Percentiles rank a stretch among this genome's conserved stretches.
phyloP scores from a whole-genome alignment of 2,329 filamentous ascomycete genomes.

The Talaromyces sp. region DNA sequence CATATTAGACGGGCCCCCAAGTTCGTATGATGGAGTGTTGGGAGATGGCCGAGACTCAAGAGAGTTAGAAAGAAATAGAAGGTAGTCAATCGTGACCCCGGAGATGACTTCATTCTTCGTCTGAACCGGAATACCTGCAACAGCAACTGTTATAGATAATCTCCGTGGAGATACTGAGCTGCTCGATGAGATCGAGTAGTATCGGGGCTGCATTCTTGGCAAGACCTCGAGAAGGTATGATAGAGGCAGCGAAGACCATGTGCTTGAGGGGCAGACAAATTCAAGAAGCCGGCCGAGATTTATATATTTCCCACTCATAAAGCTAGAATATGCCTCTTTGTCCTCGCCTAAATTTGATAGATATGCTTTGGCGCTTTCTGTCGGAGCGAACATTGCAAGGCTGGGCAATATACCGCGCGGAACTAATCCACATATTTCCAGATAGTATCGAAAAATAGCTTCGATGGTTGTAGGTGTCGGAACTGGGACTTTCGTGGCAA shows the following conservation, averaged over 20 bases:
- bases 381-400: slow-evolving; percentile 77
- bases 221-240: slow-evolving; percentile 18
- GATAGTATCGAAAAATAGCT: slow-evolving; percentile 79
- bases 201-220: slow-evolving; percentile 16
- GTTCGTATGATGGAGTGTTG: slow-evolving; percentile 38
- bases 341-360: slow-evolving; percentile 76
- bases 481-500: slow-evolving; percentile 35
- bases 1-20: slow-evolving; percentile 73
- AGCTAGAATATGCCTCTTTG: slow-evolving; percentile 75
- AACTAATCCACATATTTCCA: slow-evolving; percentile 85
- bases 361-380: slow-evolving; percentile 70
- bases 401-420: slow-evolving; percentile 83
- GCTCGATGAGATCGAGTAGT: slow-evolving; percentile 47
- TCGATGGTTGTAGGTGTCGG: slow-evolving; percentile 87
- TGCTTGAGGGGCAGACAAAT: neutral
- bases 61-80: slow-evolving; percentile 55
- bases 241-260: slow-evolving; percentile 16
- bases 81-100: slow-evolving; percentile 90
- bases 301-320: slow-evolving; percentile 64
- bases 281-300: slow-evolving; percentile 32
- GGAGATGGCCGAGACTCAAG: slow-evolving; percentile 31
- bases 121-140: slow-evolving; percentile 69
- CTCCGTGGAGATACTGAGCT: slow-evolving; percentile 43
- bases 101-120: slow-evolving; percentile 70
- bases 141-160: slow-evolving; percentile 75